Evolutionary conservation across 768 basidiomycete species (phyloP).

Genomic region (Pilatotrama ljubarskyi): DNA sequence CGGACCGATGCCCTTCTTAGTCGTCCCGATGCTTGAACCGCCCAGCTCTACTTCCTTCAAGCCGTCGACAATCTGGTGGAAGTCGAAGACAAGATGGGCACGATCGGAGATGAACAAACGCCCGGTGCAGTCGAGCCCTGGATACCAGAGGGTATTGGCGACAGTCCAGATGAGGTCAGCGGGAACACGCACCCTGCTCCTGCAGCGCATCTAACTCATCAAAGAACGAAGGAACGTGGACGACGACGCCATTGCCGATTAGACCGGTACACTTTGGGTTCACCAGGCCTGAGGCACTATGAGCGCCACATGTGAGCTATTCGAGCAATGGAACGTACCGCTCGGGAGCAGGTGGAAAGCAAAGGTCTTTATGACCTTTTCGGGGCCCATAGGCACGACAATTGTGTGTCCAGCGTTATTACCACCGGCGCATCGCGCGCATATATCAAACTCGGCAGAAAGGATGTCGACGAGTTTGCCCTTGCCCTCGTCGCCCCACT

Average conservation of each 20-base stretch:
- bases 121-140: constrained; percentile 82
- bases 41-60: constrained; percentile 98
- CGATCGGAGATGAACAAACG: constrained; percentile 94
- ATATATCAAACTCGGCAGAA: constrained; percentile 85
- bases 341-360: constrained; percentile 96
- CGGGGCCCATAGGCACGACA: constrained; percentile 71
- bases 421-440: constrained; percentile 95
- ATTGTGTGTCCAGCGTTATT: constrained; percentile 99
- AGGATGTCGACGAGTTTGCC: constrained; percentile 98
- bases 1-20: constrained; percentile 97
- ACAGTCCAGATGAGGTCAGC: background rate
- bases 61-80: constrained; percentile 99
- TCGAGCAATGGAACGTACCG: constrained; percentile 51
- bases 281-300: constrained; percentile 54
- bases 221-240: constrained; percentile 96
- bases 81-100: constrained; percentile 96
- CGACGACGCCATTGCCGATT: constrained; percentile 94
- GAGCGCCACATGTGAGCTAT: background rate
- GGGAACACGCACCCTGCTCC: constrained; percentile 63
- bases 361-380: constrained; percentile 77
- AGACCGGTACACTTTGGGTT: constrained; percentile 84
- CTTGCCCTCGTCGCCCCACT: constrained; percentile 94
- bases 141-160: background rate
- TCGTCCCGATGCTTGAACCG: constrained; percentile 94
- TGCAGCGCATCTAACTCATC: constrained; percentile 85